Evolutionary conservation across 75 land plant genomes (phyloP).

Genomic region (Pinus tabuliformis): DNA sequence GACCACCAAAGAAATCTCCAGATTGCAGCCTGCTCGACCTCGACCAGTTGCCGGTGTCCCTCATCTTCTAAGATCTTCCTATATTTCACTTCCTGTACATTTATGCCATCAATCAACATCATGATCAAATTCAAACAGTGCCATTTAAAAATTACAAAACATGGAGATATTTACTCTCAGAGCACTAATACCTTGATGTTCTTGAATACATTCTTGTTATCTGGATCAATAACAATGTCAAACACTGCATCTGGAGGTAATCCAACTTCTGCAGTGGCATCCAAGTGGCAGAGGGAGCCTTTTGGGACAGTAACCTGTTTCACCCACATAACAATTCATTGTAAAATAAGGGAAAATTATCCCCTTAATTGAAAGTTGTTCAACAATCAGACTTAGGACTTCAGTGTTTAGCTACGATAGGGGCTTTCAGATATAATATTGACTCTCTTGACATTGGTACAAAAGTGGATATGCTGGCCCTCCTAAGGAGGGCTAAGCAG

Average conservation of each 20-base stretch:
- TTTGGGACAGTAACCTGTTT: constrained; percentile 89
- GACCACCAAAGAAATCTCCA: constrained; percentile 99
- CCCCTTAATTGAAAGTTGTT: too few relatives aligned
- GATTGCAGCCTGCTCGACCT: constrained; percentile 90
- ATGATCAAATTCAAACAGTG: neutral
- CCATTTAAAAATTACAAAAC: neutral
- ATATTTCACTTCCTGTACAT: constrained; percentile 72
- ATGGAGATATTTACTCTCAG: neutral
- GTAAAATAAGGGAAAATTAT: neutral
- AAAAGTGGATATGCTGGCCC: too few relatives aligned
- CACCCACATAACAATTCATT: constrained; percentile 3
- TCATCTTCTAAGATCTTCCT: constrained; percentile 84
- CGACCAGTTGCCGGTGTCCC: constrained; percentile 83
- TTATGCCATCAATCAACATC: neutral
- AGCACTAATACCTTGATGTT: constrained; percentile 70
- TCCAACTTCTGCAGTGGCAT: constrained; percentile 69
- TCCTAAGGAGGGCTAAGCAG: too few relatives aligned
- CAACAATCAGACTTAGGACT: too few relatives aligned
- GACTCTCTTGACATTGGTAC: too few relatives aligned
- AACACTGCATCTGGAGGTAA: constrained; percentile 95
- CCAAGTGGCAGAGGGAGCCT: constrained; percentile 83
- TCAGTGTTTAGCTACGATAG: too few relatives aligned
- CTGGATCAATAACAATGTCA: constrained; percentile 88
- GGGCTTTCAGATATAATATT: too few relatives aligned
- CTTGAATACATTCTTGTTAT: constrained; percentile 92